Conservation (phyloP, 441 rosid genomes). For the Erysimum cheiri region DNA sequence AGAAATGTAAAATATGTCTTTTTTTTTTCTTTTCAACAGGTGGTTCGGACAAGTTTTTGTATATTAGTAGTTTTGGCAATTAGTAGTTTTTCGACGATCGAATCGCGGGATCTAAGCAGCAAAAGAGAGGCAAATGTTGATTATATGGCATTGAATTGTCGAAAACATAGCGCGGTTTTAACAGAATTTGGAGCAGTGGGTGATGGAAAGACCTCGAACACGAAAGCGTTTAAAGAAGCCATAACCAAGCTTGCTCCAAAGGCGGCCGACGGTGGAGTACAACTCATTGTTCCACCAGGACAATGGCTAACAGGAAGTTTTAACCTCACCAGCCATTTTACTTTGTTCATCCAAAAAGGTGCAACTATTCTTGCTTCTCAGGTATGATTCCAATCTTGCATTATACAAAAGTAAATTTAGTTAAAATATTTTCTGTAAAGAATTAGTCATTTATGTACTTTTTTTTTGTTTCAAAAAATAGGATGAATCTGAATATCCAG, state of each 20-base stretch:
- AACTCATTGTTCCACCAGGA: conserved; percentile 69
- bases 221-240: conserved; percentile 63
- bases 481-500: conserved; percentile 62
- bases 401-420: neutral
- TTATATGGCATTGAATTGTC: conserved; percentile 54
- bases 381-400: conserved; percentile 42
- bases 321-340: conserved; percentile 71
- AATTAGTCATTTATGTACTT: neutral
- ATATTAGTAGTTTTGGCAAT: conserved; percentile 36
- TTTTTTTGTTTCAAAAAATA: neutral
- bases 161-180: conserved; percentile 58
- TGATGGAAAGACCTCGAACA: conserved; percentile 69
- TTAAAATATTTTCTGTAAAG: neutral
- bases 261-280: conserved; percentile 56
- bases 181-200: conserved; percentile 75
- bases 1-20: too few species aligned
- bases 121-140: neutral
- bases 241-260: conserved; percentile 58
- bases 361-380: conserved; percentile 74
- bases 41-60: conserved; percentile 29
- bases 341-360: conserved; percentile 60
- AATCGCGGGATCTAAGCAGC: neutral
- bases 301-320: conserved; percentile 72
- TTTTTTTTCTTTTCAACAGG: conserved; percentile 5
- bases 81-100: conserved; percentile 32